A percentile compares a stretch with the other conserved stretches of the same genome.
Evolutionary conservation across 2,329 filamentous ascomycete species (phyloP).

Genomic region (Colletotrichum higginsianum): DNA sequence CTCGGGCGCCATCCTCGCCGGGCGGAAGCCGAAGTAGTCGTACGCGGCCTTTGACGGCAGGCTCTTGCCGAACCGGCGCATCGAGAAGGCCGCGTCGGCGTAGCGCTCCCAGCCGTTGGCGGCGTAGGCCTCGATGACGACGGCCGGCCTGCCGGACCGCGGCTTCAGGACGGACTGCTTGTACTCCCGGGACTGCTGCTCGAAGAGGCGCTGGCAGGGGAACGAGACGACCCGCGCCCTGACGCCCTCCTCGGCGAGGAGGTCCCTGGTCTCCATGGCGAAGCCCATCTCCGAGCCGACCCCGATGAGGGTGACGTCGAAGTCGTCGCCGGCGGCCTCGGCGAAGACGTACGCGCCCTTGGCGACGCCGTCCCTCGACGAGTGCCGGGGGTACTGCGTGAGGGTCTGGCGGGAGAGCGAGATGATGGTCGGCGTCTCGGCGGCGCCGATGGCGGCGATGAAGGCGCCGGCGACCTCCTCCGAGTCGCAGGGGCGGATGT

Average conservation of each 20-base stretch:
- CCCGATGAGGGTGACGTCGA: slow-evolving; percentile 61
- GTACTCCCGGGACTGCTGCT: slow-evolving; percentile 59
- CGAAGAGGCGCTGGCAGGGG: slow-evolving; percentile 61
- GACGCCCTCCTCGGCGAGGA: slow-evolving; percentile 57
- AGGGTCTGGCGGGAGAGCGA: slow-evolving; percentile 62
- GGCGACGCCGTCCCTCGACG: slow-evolving; percentile 56
- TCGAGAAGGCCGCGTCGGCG: slow-evolving; percentile 68
- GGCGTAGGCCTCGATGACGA: slow-evolving; percentile 73
- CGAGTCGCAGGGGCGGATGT: slow-evolving; percentile 71
- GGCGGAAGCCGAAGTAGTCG: slow-evolving; percentile 66
- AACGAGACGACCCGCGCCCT: slow-evolving; percentile 59
- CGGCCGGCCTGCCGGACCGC: slow-evolving; percentile 59
- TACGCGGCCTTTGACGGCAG: slow-evolving; percentile 68
- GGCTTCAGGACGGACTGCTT: slow-evolving; percentile 60
- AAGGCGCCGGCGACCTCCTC: slow-evolving; percentile 72
- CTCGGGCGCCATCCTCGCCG: slow-evolving; percentile 54
- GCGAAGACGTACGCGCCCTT: slow-evolving; percentile 62
- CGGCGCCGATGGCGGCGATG: slow-evolving; percentile 60
- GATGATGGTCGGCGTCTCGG: slow-evolving; percentile 61
- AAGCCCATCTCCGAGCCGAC: slow-evolving; percentile 54
- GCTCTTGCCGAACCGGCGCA: slow-evolving; percentile 69
- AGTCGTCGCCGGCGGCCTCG: slow-evolving; percentile 54
- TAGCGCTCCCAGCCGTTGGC: slow-evolving; percentile 74
- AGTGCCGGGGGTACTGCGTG: slow-evolving; percentile 55
- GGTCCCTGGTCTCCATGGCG: slow-evolving; percentile 49